Evolutionary conservation across 352 stramenopile species (phyloP).

Genomic region (Pythium dissotocum): DNA sequence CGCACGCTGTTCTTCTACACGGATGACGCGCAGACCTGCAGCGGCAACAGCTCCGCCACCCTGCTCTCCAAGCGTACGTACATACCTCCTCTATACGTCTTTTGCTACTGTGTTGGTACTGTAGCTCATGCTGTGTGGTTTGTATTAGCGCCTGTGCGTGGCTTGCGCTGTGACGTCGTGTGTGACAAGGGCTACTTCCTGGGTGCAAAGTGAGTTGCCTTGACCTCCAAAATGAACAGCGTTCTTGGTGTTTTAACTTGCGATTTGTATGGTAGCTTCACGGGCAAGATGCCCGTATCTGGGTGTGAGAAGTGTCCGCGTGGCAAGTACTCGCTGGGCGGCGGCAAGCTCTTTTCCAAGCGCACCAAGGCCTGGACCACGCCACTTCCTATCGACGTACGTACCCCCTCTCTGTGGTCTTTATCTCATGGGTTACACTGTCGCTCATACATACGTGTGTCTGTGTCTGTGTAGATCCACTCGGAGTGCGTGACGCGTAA

Average conservation of each 20-base stretch:
- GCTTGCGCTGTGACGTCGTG: conserved; percentile 67
- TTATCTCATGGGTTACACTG: not conserved
- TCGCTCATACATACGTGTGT: not conserved
- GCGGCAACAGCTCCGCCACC: conserved; percentile 36
- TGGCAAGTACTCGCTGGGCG: conserved; percentile 78
- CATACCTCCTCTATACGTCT: too few relatives aligned
- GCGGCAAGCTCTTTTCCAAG: conserved; percentile 71
- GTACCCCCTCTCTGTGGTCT: not conserved
- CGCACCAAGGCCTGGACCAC: conserved; percentile 65
- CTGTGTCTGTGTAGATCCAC: conserved; percentile 39
- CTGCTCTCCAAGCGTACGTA: conserved; percentile 51
- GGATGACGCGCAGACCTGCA: conserved; percentile 49
- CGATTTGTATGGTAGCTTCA: conserved; percentile 44
- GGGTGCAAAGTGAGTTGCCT: conserved; percentile 64
- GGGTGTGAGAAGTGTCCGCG: conserved; percentile 70
- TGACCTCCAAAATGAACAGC: too few relatives aligned
- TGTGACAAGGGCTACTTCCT: conserved; percentile 75
- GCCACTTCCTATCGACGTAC: conserved; percentile 56
- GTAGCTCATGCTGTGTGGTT: not conserved
- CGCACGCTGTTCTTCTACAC: conserved; percentile 79
- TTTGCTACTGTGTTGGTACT: not conserved
- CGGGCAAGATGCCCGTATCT: conserved; percentile 52
- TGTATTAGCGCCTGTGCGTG: conserved; percentile 56
- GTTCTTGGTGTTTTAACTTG: not conserved
- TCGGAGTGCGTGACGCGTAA: conserved; percentile 77